phyloP scores from a whole-genome alignment of 805 yeast genomes.

The Starmerella bombi region DNA sequence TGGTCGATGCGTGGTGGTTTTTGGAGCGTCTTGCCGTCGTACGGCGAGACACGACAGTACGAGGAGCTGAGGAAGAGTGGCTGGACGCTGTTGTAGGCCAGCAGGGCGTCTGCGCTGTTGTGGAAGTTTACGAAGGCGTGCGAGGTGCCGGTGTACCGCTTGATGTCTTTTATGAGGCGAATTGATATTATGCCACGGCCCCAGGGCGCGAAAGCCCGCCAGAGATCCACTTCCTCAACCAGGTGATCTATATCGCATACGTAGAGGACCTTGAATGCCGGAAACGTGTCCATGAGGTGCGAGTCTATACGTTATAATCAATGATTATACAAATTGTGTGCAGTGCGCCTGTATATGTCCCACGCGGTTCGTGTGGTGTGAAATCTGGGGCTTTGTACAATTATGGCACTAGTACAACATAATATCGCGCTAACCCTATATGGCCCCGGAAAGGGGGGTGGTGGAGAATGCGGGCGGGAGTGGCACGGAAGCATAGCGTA shows the following conservation, averaged over 20 bases:
- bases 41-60: slow-evolving; percentile 18
- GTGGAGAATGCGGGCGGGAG: no score
- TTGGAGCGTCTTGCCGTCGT: slow-evolving; percentile 4
- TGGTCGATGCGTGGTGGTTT: slow-evolving; percentile 13
- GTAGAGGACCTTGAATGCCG: slow-evolving; percentile 15
- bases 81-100: slow-evolving; percentile 11
- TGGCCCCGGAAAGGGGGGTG: no score
- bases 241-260: slow-evolving; percentile 21
- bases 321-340: no score
- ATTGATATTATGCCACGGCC: slow-evolving; percentile 11
- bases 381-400: no score
- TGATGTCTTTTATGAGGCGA: slow-evolving; percentile 17
- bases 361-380: no score
- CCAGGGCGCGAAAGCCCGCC: slow-evolving; percentile 18
- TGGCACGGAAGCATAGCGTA: no score
- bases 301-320: no score
- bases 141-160: slow-evolving; percentile 10
- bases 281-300: no score
- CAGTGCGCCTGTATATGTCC: no score
- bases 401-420: no score
- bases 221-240: slow-evolving; percentile 16
- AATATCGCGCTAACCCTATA: no score
- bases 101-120: slow-evolving; percentile 12
- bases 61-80: slow-evolving; percentile 20
- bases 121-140: slow-evolving; percentile 20